Percentiles rank a stretch among this genome's conserved stretches.
Evolutionary conservation across 768 basidiomycete species (phyloP).

Genomic region (Tubosaeta brunneosetosa): DNA sequence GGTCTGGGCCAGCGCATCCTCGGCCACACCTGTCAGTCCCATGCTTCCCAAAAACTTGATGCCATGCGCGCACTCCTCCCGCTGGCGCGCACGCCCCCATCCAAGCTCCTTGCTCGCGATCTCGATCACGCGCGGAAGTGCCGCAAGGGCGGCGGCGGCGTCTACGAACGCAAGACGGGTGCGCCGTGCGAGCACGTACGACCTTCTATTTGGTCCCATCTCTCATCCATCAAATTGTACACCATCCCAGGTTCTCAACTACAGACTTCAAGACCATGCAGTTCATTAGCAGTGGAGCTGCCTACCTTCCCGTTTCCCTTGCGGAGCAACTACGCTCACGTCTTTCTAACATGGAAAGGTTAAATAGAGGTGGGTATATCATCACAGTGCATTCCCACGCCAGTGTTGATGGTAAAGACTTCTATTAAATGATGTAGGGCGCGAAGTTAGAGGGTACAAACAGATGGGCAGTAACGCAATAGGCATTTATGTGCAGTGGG

Average conservation of each 20-base stretch:
- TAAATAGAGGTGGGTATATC: constrained; percentile 43
- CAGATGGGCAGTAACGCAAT: too few relatives aligned
- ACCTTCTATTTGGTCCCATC: constrained; percentile 55
- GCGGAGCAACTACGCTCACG: constrained; percentile 37
- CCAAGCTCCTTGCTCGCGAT: constrained; percentile 85
- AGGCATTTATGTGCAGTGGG: too few relatives aligned
- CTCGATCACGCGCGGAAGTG: constrained; percentile 82
- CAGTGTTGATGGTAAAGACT: constrained; percentile 5
- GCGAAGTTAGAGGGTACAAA: too few relatives aligned
- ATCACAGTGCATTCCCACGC: neutral
- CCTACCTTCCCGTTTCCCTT: constrained; percentile 60
- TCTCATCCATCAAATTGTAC: constrained; percentile 58
- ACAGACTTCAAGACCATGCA: constrained; percentile 52
- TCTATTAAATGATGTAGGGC: too few relatives aligned
- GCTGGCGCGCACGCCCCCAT: constrained; percentile 63
- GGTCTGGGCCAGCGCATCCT: constrained; percentile 10
- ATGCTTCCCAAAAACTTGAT: constrained; percentile 74
- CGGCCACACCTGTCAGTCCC: constrained; percentile 65
- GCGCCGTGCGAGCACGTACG: constrained; percentile 85
- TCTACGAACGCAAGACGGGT: constrained; percentile 95
- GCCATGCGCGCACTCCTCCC: constrained; percentile 53
- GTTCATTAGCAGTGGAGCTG: constrained; percentile 50
- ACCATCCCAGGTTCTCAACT: constrained; percentile 42
- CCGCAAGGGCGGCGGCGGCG: constrained; percentile 75
- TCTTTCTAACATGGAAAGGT: constrained; percentile 30